Conservation (phyloP, 352 stramenopile genomes). For the Thalassiosira delicatula region DNA sequence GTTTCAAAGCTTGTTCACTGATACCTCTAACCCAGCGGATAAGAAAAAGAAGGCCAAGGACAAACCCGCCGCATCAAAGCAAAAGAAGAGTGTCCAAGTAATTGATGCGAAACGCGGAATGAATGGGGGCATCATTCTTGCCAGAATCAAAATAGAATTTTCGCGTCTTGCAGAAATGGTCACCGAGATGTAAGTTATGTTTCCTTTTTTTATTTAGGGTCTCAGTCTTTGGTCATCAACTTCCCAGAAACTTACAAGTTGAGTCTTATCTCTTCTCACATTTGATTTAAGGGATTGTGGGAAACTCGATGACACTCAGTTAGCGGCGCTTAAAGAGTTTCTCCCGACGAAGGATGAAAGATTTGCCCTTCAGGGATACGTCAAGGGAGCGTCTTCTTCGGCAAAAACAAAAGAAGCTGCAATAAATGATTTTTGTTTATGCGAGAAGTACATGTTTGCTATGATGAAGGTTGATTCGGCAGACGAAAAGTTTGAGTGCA, state of each 20-base stretch:
- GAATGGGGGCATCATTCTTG: conserved; percentile 96
- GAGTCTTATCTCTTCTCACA: conserved; percentile 1
- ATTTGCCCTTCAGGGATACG: conserved; percentile 86
- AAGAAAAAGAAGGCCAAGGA: conserved; percentile 63
- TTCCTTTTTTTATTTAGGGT: conserved; percentile 8
- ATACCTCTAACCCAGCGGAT: conserved; percentile 72
- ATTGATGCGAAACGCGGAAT: conserved; percentile 95
- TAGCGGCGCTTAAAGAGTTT: conserved; percentile 91
- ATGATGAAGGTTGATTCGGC: conserved; percentile 81
- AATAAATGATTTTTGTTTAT: conserved; percentile 80
- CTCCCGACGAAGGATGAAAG: conserved; percentile 93
- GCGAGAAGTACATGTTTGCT: conserved; percentile 85
- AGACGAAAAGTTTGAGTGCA: conserved; percentile 78
- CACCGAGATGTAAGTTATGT: conserved; percentile 78
- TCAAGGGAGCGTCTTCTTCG: conserved; percentile 70
- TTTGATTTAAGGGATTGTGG: conserved; percentile 68
- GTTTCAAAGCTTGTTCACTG: conserved; percentile 85
- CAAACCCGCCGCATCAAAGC: conserved; percentile 52
- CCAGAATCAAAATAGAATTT: conserved; percentile 92
- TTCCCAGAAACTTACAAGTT: too few species aligned
- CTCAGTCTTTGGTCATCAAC: conserved; percentile 2
- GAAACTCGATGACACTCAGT: conserved; percentile 80
- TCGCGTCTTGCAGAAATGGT: conserved; percentile 87
- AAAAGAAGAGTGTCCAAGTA: conserved; percentile 84
- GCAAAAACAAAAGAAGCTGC: conserved; percentile 63